These are phyloP conservation scores for Aphanomyces invadans DNA, from an alignment of 352 stramenopile genomes.

Conservation along the genomic window DNA sequence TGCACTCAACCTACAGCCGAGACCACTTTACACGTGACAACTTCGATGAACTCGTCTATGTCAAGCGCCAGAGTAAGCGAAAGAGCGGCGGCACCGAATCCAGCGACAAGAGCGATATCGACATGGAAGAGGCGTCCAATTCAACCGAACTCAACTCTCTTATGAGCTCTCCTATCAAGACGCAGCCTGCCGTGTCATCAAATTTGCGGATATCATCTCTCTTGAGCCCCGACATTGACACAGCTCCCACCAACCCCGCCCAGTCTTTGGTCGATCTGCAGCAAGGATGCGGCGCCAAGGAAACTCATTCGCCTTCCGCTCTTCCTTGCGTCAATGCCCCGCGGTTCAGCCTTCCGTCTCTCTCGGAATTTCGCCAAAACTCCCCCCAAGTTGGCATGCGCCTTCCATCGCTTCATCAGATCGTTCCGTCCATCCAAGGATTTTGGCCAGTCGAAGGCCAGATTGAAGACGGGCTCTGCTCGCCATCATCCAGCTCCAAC, in stretches of 20 bases:
- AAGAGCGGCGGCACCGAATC: constrained; percentile 18
- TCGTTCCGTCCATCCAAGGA: constrained; percentile 10
- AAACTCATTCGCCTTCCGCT: neutral
- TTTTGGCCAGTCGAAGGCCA: neutral
- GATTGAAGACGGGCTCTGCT: neutral
- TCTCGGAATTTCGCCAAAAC: constrained; percentile 22
- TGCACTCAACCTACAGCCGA: constrained; percentile 68
- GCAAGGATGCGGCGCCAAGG: neutral
- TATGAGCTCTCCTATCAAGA: neutral
- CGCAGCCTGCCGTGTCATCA: neutral
- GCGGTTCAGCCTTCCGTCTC: constrained; percentile 11
- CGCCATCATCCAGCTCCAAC: neutral
- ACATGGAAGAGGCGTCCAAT: constrained; percentile 19
- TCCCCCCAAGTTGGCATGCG: constrained; percentile 2
- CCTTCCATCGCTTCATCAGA: constrained; percentile 20
- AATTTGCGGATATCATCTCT: neutral
- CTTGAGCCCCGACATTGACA: neutral
- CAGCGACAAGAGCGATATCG: constrained; percentile 22
- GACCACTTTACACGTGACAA: constrained; percentile 82
- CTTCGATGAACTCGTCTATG: constrained; percentile 73
- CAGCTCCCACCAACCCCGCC: neutral
- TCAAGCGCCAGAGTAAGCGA: constrained; percentile 83
- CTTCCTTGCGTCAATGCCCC: constrained; percentile 9
- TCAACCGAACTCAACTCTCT: constrained; percentile 5
- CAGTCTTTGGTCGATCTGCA: neutral